These are phyloP conservation scores for Colletotrichum nymphaeae DNA, from an alignment of 2,329 filamentous ascomycete genomes.

Conservation along the genomic window DNA sequence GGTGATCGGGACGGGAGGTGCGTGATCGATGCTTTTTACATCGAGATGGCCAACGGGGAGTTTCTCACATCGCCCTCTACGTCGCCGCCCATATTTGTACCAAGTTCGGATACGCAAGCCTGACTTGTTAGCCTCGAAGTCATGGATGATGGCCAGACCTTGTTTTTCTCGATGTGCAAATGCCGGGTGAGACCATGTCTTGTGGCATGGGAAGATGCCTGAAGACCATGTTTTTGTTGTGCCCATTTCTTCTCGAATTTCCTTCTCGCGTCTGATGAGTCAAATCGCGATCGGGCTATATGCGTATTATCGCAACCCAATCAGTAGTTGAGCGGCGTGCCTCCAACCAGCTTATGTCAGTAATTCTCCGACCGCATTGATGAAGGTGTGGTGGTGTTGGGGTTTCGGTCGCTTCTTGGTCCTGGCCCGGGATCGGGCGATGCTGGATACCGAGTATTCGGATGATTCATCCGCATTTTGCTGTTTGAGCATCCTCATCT, in stretches of 20 bases:
- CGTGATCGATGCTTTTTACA: constrained; percentile 29
- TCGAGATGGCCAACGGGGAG: constrained; percentile 13
- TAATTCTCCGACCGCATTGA: constrained; percentile 33
- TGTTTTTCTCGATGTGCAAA: constrained; percentile 13
- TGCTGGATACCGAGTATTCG: constrained; percentile 9
- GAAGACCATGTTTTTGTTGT: constrained; percentile 28
- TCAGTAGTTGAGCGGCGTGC: background rate
- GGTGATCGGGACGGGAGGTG: constrained; percentile 31
- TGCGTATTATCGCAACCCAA: background rate
- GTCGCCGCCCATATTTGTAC: background rate
- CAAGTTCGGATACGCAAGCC: background rate
- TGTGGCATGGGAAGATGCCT: constrained; percentile 24
- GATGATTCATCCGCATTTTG: constrained; percentile 19
- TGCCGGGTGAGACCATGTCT: constrained; percentile 25
- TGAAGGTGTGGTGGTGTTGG: constrained; percentile 1
- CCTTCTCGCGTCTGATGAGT: constrained; percentile 22
- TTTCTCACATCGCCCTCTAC: constrained; percentile 31
- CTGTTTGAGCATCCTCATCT: constrained; percentile 18
- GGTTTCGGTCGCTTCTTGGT: constrained; percentile 30
- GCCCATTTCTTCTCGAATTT: constrained; percentile 6
- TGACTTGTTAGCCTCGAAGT: background rate
- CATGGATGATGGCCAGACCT: constrained; percentile 7
- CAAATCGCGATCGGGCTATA: background rate
- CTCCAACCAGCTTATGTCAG: constrained; percentile 27
- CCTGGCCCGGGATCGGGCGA: constrained; percentile 7